Conservation (phyloP, 1,284 basidiomycete species). For the Ustilago lituana region DNA sequence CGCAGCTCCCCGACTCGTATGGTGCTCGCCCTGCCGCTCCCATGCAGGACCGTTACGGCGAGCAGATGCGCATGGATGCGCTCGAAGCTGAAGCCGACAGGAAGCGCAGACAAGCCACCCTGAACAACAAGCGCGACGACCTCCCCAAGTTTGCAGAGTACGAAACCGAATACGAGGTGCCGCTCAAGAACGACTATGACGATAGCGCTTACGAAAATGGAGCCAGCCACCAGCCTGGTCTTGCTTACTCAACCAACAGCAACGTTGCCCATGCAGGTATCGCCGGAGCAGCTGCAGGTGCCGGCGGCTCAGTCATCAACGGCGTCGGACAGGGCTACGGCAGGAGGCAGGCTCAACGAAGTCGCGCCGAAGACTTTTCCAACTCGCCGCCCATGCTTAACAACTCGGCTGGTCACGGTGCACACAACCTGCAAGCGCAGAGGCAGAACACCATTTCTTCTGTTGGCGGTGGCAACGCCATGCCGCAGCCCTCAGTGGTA, state of each 20-base stretch:
- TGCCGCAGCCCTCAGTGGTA: constrained; percentile 10
- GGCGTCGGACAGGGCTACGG: constrained; percentile 58
- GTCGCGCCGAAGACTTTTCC: constrained; percentile 23
- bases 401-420: constrained; percentile 50
- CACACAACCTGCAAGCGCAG: constrained; percentile 24
- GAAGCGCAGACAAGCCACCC: constrained; percentile 46
- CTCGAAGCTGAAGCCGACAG: constrained; percentile 57
- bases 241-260: constrained; percentile 41
- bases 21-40: constrained; percentile 22
- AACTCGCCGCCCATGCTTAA: constrained; percentile 38
- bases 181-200: constrained; percentile 58
- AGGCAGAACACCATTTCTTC: constrained; percentile 27
- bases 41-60: constrained; percentile 37
- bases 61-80: constrained; percentile 64
- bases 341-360: constrained; percentile 29
- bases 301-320: constrained; percentile 37
- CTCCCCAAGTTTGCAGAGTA: constrained; percentile 64
- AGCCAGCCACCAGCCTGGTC: constrained; percentile 32
- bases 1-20: constrained; percentile 40
- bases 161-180: constrained; percentile 58
- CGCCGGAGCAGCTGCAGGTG: constrained; percentile 15
- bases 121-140: constrained; percentile 20
- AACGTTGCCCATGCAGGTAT: constrained; percentile 24
- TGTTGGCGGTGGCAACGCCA: constrained; percentile 6
- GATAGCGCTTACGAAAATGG: constrained; percentile 36